These are phyloP conservation scores for Austroboletus eburneus DNA, from an alignment of 768 basidiomycete genomes.

Conservation along the genomic window DNA sequence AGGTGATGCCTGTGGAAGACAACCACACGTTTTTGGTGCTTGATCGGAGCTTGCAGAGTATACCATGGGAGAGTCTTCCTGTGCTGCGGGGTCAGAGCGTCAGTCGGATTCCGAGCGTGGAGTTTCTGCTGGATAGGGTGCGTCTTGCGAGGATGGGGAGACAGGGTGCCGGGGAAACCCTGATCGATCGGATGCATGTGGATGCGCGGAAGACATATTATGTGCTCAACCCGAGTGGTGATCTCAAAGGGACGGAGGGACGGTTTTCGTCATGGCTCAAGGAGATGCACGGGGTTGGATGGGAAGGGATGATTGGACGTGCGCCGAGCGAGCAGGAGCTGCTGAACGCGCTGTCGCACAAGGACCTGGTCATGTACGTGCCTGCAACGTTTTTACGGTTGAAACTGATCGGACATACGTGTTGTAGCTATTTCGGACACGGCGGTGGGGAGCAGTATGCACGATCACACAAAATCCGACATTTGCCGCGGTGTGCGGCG, in stretches of 20 bases:
- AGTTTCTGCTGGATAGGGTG: conserved; percentile 84
- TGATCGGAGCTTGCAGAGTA: conserved; percentile 81
- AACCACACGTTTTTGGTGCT: conserved; percentile 84
- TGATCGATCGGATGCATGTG: conserved; percentile 48
- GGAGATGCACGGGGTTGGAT: conserved; percentile 68
- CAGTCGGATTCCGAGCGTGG: conserved; percentile 87
- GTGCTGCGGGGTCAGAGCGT: conserved; percentile 78
- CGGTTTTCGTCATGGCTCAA: conserved; percentile 78
- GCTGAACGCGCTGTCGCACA: conserved; percentile 59
- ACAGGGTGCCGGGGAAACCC: conserved; percentile 9
- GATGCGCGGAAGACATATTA: conserved; percentile 73
- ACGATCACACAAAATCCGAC: conserved; percentile 79
- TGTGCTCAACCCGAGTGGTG: conserved; percentile 90
- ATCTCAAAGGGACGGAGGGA: conserved; percentile 77
- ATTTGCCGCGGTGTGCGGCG: conserved; percentile 81
- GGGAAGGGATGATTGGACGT: conserved; percentile 78
- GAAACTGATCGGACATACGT: not conserved
- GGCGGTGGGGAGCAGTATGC: conserved; percentile 95
- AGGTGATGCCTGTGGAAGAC: conserved; percentile 36
- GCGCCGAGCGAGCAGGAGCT: conserved; percentile 84
- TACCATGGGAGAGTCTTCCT: conserved; percentile 97
- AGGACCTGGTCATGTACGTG: conserved; percentile 89
- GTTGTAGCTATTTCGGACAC: conserved; percentile 93
- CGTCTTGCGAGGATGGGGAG: conserved; percentile 50
- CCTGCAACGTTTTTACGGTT: not conserved